Conservation (phyloP, 306 rosid species). For the Inga laurina region DNA sequence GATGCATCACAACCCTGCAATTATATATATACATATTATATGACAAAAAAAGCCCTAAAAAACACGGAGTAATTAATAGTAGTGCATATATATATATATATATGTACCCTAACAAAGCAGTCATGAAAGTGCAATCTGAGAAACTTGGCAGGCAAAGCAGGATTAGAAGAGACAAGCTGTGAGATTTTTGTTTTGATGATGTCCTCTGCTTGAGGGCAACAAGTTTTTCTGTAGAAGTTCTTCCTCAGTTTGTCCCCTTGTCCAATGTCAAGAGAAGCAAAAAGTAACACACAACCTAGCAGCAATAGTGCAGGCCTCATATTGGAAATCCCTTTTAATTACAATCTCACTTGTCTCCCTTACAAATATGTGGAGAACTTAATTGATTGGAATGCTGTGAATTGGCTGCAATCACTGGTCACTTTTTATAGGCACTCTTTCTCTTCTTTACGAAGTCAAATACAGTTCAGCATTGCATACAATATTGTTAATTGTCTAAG, state of each 20-base stretch:
- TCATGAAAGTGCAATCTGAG: slow-evolving; percentile 70
- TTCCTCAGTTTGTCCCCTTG: slow-evolving; percentile 47
- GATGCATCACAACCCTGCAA: slow-evolving; percentile 68
- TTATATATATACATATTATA: too few species aligned
- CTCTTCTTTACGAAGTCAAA: neutral
- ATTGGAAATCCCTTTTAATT: neutral
- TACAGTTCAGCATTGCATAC: slow-evolving; percentile 22
- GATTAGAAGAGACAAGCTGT: slow-evolving; percentile 41
- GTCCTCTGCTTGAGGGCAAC: slow-evolving; percentile 51
- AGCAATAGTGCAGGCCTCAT: slow-evolving; percentile 34
- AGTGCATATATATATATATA: neutral
- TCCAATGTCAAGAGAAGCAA: slow-evolving; percentile 33
- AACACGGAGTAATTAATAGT: neutral
- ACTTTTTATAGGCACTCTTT: slow-evolving; percentile 11
- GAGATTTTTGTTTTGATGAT: slow-evolving; percentile 35
- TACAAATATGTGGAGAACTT: neutral
- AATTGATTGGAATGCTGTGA: slow-evolving; percentile 15
- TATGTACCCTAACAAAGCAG: slow-evolving; percentile 60
- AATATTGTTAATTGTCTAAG: neutral
- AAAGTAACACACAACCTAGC: slow-evolving; percentile 30
- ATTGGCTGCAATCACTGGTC: neutral
- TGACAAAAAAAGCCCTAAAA: neutral
- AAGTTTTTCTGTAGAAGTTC: slow-evolving; percentile 35
- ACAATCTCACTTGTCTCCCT: neutral
- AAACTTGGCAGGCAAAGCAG: slow-evolving; percentile 51